A percentile compares a stretch with the other conserved stretches of the same genome.
Conservation (phyloP, 805 yeast genomes). For the Candida pini region DNA sequence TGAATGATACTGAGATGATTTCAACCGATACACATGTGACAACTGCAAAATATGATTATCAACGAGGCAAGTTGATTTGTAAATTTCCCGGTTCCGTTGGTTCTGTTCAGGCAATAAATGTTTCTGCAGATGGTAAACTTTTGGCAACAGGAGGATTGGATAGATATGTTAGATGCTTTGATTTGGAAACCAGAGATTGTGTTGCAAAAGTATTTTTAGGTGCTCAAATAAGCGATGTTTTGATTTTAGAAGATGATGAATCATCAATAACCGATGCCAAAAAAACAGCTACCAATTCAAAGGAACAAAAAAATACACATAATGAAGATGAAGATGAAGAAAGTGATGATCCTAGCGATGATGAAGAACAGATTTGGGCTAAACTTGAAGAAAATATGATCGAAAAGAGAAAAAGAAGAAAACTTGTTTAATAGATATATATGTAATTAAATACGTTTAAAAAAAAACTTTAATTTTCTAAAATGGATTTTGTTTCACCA, state of each 20-base stretch:
- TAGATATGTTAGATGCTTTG: slow-evolving; percentile 75
- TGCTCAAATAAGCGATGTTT: slow-evolving; percentile 54
- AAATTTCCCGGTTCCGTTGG: slow-evolving; percentile 77
- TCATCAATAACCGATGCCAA: slow-evolving; percentile 22
- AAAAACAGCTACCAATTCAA: slow-evolving; percentile 11
- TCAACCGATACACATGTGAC: slow-evolving; percentile 67
- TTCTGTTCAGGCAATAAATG: slow-evolving; percentile 44
- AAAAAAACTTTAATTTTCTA: not conserved
- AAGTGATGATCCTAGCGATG: slow-evolving; percentile 30
- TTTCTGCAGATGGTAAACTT: slow-evolving; percentile 33
- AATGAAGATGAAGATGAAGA: slow-evolving; percentile 28
- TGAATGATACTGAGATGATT: slow-evolving; percentile 43
- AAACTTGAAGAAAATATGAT: slow-evolving; percentile 19
- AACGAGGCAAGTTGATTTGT: slow-evolving; percentile 52
- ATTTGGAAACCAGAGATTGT: slow-evolving; percentile 50
- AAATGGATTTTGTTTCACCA: slow-evolving; percentile 20
- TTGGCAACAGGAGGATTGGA: slow-evolving; percentile 83
- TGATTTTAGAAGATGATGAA: slow-evolving; percentile 43
- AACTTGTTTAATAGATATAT: slow-evolving; percentile 4
- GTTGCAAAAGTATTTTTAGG: slow-evolving; percentile 73
- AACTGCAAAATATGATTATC: slow-evolving; percentile 50
- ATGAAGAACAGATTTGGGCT: slow-evolving; percentile 31
- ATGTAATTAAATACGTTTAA: slow-evolving; percentile 1
- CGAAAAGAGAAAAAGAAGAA: slow-evolving; percentile 27
- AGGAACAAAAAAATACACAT: slow-evolving; percentile 33